Percentiles rank a stretch among this genome's conserved stretches.
phyloP scores from a whole-genome alignment of 2,329 filamentous ascomycete genomes.

The Arthroderma sp. region DNA sequence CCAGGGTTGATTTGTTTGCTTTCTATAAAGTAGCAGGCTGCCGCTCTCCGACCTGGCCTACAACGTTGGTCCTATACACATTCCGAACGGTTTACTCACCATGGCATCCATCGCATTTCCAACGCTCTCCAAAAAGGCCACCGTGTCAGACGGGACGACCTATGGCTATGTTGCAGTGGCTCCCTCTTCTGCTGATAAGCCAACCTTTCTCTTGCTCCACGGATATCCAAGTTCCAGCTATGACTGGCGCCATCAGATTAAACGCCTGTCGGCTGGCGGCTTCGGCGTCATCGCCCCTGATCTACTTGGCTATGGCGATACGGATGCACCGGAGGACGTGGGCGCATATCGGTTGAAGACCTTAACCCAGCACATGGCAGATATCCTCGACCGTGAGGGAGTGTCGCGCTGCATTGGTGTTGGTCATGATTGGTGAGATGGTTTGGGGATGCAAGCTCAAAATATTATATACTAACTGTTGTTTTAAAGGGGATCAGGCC shows the following conservation, averaged over 20 bases:
- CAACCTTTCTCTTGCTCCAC: conserved; percentile 33
- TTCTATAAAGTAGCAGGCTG: no score
- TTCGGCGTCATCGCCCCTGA: conserved; percentile 32
- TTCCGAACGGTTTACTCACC: no score
- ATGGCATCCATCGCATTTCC: no score
- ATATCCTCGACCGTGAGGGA: conserved; percentile 1
- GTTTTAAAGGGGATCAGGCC: background rate
- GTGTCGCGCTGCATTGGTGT: background rate
- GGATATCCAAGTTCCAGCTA: conserved; percentile 40
- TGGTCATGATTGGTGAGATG: background rate
- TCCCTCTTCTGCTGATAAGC: conserved; percentile 16
- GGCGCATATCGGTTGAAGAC: conserved; percentile 21
- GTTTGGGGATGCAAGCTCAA: background rate
- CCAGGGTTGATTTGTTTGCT: no score
- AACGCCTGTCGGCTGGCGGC: conserved; percentile 29
- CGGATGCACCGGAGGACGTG: conserved; percentile 32
- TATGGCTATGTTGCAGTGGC: background rate
- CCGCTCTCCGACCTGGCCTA: no score
- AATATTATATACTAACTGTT: background rate
- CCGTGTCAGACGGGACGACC: background rate
- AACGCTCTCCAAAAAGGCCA: no score
- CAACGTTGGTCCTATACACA: no score
- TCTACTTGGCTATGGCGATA: conserved; percentile 31
- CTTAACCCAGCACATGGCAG: background rate
- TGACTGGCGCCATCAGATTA: conserved; percentile 35